Conservation (phyloP, 2,329 filamentous ascomycete genomes). For the Cladorrhinum sp. region DNA sequence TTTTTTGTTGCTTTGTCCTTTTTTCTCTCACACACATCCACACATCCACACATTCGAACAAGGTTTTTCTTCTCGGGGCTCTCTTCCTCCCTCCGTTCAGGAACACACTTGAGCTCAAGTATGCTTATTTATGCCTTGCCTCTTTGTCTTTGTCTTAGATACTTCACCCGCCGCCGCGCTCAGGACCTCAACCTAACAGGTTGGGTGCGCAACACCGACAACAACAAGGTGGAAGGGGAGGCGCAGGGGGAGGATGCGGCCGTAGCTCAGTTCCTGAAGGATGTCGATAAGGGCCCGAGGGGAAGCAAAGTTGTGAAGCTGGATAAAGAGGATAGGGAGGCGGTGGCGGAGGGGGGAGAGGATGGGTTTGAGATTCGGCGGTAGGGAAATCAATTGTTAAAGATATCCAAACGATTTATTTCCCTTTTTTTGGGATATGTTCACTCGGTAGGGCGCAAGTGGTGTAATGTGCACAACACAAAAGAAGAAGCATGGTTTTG, state of each 20-base stretch:
- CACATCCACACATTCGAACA: too few species aligned
- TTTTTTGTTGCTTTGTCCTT: background rate
- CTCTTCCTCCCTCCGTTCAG: background rate
- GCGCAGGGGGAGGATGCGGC: constrained; percentile 70
- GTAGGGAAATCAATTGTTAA: too few species aligned
- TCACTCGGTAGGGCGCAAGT: too few species aligned
- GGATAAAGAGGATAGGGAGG: constrained; percentile 63
- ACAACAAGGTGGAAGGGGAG: constrained; percentile 76
- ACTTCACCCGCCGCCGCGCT: constrained; percentile 54
- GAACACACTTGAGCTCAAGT: too few species aligned
- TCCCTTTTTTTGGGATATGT: too few species aligned
- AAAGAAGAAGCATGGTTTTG: too few species aligned
- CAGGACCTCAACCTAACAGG: constrained; percentile 51
- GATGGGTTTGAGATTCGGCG: constrained; percentile 56
- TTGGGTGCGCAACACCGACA: constrained; percentile 59
- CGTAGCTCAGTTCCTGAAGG: constrained; percentile 67
- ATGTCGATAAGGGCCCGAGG: constrained; percentile 71
- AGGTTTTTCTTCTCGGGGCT: too few species aligned
- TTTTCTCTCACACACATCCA: too few species aligned
- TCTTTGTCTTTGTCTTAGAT: too few species aligned
- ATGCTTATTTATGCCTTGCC: too few species aligned
- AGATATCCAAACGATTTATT: too few species aligned
- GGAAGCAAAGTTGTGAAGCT: constrained; percentile 71
- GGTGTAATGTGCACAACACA: too few species aligned
- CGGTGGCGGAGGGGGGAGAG: constrained; percentile 65